Base-by-base conservation (phyloP, 495 filamentous ascomycete species). In the Collariella sp. region DNA sequence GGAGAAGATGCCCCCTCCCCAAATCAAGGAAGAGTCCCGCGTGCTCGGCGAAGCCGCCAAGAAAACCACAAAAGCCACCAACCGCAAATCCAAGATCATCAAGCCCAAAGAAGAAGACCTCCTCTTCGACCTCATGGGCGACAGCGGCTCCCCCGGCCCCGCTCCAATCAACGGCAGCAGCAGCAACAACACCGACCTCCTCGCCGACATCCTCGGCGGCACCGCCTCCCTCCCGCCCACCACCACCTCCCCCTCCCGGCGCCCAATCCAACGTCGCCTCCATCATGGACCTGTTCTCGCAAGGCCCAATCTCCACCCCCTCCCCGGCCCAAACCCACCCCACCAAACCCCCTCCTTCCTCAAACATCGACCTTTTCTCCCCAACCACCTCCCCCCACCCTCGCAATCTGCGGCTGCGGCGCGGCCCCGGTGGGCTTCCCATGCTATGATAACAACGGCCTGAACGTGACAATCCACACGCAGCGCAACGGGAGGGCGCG, bases 1-100 rank as follows among this genome's bases (percentile, higher is more conserved):
- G 2, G 93, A 98, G 71, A 88, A 90, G 65, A 98, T 98, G 93
- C 93, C 93, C 12, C 81, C 91, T 3, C 93, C 93, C 7, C 91
- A 97, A 66, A 96, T 97, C 61, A 88, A 89, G 49, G 93, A 98
- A 67, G 86, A 91, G 64, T 89, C 90, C 50, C 76, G 91, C 36
- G 89, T 95, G 7, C 73, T 96, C 13, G 89, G 91, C n/a, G 87
- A 91, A 60, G 83, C 88, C 7, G 72, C 83, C 46, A 91, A 87
- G 77, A 94, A 91, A 72, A 78, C 82, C 43, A 83, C 82, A 62
- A 88, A 88, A 66, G 82, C 81, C 36, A 74, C 82, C 29, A 87
- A 84, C 60, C 77, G 79, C 61, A 94, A 87, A 70, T 78, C 82
- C 24, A 94, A 87, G 67, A 84, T 82, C 4, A 74, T 80, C 47